phyloP scores from a whole-genome alignment of 768 basidiomycete species.

The Termitomyces sp. region DNA sequence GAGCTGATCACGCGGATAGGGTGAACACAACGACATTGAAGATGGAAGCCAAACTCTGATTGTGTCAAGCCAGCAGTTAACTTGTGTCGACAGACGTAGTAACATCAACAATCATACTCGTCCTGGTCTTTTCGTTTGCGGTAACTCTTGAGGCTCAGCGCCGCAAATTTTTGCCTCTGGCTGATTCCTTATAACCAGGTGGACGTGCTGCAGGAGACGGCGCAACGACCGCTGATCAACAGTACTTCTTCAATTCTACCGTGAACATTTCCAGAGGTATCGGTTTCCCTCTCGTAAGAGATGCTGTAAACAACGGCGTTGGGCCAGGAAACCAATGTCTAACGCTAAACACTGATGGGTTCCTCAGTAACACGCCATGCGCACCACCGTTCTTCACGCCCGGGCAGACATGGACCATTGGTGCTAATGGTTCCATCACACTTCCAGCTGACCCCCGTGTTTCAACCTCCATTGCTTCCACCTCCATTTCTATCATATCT shows the following conservation, averaged over 20 bases:
- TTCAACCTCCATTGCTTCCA: neutral
- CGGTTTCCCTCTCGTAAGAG: constrained; percentile 14
- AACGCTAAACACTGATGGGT: constrained; percentile 18
- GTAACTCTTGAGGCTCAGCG: constrained; percentile 6
- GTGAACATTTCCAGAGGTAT: constrained; percentile 13
- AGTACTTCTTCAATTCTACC: constrained; percentile 20
- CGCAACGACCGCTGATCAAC: constrained; percentile 19
- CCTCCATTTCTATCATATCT: neutral
- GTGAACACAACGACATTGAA: constrained; percentile 22
- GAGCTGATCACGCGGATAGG: constrained; percentile 5
- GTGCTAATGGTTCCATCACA: neutral
- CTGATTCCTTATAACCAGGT: constrained; percentile 8
- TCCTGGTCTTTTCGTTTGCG: constrained; percentile 22
- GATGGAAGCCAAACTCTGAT: constrained; percentile 21
- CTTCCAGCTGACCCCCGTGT: neutral
- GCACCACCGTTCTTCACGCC: constrained; percentile 20
- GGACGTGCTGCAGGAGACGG: constrained; percentile 23
- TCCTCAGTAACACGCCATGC: constrained; percentile 21
- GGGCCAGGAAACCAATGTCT: constrained; percentile 21
- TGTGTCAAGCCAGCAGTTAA: constrained; percentile 24
- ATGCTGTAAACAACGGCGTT: constrained; percentile 18
- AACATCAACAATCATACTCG: constrained; percentile 20
- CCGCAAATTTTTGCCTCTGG: neutral
- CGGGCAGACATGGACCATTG: constrained; percentile 21
- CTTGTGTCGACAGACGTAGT: constrained; percentile 20